phyloP scores from a whole-genome alignment of 148 eudicot genomes.

The Spergularia bocconei region DNA sequence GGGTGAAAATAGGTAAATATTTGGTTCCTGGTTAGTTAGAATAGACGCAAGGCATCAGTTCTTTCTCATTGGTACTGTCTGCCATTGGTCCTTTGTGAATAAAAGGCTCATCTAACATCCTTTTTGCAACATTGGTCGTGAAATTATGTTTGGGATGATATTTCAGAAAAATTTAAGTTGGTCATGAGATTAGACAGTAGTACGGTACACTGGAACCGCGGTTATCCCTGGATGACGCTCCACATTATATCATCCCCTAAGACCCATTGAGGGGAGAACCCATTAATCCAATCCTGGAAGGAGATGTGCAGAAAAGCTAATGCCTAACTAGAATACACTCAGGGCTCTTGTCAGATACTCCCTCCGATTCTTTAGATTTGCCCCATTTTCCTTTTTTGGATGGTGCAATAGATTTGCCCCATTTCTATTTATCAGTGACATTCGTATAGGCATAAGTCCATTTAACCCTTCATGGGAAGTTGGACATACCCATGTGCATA shows the following conservation, averaged over 20 bases:
- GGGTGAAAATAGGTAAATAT: constrained; percentile 70
- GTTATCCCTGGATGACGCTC: not conserved
- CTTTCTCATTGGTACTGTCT: not conserved
- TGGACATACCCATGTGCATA: too few species aligned
- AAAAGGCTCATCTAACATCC: not conserved
- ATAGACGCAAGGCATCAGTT: not conserved
- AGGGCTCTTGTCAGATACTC: not conserved
- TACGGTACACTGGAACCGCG: not conserved
- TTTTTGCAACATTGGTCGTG: not conserved
- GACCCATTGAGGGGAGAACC: not conserved
- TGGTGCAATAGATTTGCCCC: too few species aligned
- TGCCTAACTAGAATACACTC: not conserved
- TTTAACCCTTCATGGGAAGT: too few species aligned
- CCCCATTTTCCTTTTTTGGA: too few species aligned
- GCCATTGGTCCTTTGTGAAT: not conserved
- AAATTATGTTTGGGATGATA: not conserved
- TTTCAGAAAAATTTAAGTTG: not conserved
- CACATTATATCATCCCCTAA: not conserved
- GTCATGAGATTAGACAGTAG: not conserved
- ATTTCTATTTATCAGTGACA: too few species aligned
- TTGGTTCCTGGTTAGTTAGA: not conserved
- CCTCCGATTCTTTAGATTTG: too few species aligned
- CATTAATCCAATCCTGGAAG: not conserved
- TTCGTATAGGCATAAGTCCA: too few species aligned
- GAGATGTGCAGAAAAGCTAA: not conserved